Base-by-base conservation (phyloP, 2,329 filamentous ascomycete species). In the Zymoseptoria crescenta region DNA sequence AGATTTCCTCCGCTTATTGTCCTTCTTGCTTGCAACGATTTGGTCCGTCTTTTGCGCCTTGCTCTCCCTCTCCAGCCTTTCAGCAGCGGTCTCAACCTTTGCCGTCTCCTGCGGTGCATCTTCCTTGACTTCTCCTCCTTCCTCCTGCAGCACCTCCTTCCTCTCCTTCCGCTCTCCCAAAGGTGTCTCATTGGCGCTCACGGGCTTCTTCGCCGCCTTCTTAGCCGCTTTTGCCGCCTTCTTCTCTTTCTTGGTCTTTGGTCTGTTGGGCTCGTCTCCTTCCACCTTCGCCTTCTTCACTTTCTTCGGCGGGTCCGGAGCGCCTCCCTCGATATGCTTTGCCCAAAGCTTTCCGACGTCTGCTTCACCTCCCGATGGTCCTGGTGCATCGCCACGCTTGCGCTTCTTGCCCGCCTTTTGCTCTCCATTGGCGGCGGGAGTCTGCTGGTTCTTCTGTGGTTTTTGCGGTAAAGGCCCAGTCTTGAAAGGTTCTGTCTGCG, bases 281-380 rank as follows among this genome's bases (percentile, higher is more conserved):
- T 52, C 51, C 19, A 52, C 56, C 19, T 56, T 62, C 13, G 57
- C 51, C 41, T 66, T 54, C 63, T 60, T 64, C 62, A 57, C 59
- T 63, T 64, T 72, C 68, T 65, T 70, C 62, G 53, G 59, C 24
- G 69, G 68, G 60, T 74, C 57, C 20, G 41, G 64, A 64, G 67
- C 75, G 68, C 84, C 86, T 6, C 86, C 85, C 69, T 93, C 89
- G 65, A 96, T 88, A 61, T 94, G 83, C 59, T 83, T 82, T 68
- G 88, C 88, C 81, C 89, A 96, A 64, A 96, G 79, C 64, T 89
- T 85, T 57, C 84, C 86, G 27, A 96, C 81, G 73, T 95, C 94
- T 2, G 51, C 19, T 53, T 59, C 41, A 81, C 81, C 7, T 59
- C 64, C 51, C 57, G 56, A 13, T 35, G 56, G n/a, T 81, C 75